Conservation (phyloP, 345 rosid genomes). For the Psidium friedrichsthalianum region DNA sequence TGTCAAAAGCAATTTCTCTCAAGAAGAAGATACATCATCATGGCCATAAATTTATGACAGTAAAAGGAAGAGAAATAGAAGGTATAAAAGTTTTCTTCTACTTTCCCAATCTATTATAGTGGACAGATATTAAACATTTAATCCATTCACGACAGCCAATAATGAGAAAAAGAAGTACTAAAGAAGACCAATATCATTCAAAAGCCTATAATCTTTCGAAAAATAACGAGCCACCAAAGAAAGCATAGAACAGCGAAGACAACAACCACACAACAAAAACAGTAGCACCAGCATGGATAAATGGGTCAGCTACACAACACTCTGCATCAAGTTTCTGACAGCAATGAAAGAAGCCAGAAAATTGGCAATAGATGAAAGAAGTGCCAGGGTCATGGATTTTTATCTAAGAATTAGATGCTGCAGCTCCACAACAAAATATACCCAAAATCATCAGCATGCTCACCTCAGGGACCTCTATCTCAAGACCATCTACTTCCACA, state of each 20-base stretch:
- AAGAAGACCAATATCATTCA: neutral
- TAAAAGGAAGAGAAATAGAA: neutral
- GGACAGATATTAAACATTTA: neutral
- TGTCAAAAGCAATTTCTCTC: neutral
- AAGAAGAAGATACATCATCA: neutral
- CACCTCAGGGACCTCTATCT: slow-evolving; percentile 88
- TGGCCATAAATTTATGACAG: neutral
- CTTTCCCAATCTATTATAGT: neutral
- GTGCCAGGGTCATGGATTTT: neutral
- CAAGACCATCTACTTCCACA: slow-evolving; percentile 79
- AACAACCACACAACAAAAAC: neutral
- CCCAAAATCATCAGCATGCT: neutral
- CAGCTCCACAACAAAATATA: neutral
- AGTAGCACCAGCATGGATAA: neutral
- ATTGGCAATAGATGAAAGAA: neutral
- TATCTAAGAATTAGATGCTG: neutral
- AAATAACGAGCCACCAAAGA: neutral
- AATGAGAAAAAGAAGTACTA: neutral
- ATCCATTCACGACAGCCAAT: neutral
- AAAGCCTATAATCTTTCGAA: neutral
- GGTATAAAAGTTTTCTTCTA: neutral
- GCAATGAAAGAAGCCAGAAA: neutral
- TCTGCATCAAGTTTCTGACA: neutral
- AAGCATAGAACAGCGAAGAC: neutral
- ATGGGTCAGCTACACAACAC: neutral